Evolutionary conservation across 352 stramenopile genomes (phyloP).

Genomic region (Phytophthora boehmeriae): DNA sequence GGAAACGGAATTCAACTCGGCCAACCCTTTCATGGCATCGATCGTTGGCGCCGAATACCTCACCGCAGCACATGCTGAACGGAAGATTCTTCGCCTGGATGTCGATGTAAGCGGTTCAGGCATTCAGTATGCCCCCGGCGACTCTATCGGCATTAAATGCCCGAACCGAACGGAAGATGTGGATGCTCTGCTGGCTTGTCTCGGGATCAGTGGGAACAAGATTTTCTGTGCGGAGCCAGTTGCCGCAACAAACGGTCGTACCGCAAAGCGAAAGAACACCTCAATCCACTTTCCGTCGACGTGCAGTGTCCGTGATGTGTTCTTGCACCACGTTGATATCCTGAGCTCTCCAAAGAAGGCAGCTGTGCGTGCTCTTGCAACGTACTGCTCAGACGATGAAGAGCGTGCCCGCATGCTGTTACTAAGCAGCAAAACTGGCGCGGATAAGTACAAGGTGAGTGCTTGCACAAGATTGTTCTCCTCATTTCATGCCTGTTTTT

Average conservation of each 20-base stretch:
- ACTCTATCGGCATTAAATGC: conserved; percentile 88
- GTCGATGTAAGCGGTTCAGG: conserved; percentile 49
- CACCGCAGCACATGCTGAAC: conserved; percentile 47
- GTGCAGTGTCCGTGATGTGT: conserved; percentile 76
- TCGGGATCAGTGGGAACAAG: conserved; percentile 47
- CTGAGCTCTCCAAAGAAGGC: conserved; percentile 81
- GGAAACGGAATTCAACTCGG: conserved; percentile 45
- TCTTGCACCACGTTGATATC: conserved; percentile 86
- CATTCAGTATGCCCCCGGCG: conserved; percentile 79
- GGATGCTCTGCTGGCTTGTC: conserved; percentile 59
- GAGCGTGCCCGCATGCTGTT: conserved; percentile 66
- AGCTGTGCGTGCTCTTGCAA: conserved; percentile 62
- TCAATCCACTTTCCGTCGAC: conserved; percentile 52
- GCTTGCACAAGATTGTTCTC: not conserved
- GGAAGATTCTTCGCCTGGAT: conserved; percentile 64
- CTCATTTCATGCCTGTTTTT: conserved; percentile 8
- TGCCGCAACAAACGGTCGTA: conserved; percentile 27
- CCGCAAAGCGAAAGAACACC: conserved; percentile 37
- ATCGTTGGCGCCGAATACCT: conserved; percentile 56
- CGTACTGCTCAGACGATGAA: conserved; percentile 67
- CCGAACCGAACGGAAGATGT: conserved; percentile 76
- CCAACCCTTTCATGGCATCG: conserved; percentile 54
- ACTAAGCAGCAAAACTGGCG: conserved; percentile 73
- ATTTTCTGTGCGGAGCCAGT: conserved; percentile 44
- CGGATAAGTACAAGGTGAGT: conserved; percentile 69